Evolutionary conservation across 208 protist species (phyloP).

Genomic region (Trypanosoma theileri): DNA sequence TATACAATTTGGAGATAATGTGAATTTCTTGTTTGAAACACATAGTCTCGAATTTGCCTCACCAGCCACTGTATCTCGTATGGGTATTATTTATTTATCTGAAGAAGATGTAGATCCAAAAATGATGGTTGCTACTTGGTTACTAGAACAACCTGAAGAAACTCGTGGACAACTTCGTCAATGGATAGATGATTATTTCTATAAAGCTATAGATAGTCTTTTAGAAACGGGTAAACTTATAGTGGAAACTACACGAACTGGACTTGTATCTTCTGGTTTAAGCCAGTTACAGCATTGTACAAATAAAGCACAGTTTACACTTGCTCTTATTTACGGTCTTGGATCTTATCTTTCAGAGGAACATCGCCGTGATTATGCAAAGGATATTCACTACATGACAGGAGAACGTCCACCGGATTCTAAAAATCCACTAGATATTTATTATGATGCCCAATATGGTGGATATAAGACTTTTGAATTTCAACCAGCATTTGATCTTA

Average conservation of each 20-base stretch:
- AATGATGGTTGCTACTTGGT: conserved; percentile 92
- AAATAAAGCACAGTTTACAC: conserved; percentile 89
- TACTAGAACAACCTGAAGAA: conserved; percentile 83
- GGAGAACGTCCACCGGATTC: conserved; percentile 81
- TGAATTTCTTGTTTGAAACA: conserved; percentile 99
- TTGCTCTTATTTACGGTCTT: conserved; percentile 93
- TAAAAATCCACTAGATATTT: conserved; percentile 88
- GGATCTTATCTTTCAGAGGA: conserved; percentile 91
- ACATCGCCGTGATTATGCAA: conserved; percentile 83
- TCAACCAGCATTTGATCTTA: conserved; percentile 60
- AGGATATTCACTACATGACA: conserved; percentile 87
- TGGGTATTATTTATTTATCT: conserved; percentile 98
- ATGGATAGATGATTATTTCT: conserved; percentile 95
- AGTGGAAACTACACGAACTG: conserved; percentile 91
- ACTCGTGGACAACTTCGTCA: conserved; percentile 45
- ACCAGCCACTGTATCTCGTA: conserved; percentile 96
- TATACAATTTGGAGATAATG: conserved; percentile 98
- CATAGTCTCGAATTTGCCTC: conserved; percentile 97
- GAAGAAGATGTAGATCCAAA: conserved; percentile 95
- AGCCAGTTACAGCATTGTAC: conserved; percentile 86
- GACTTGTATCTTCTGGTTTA: conserved; percentile 93
- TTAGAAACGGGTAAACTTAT: conserved; percentile 69
- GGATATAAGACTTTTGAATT: conserved; percentile 80
- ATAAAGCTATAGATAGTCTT: conserved; percentile 90
- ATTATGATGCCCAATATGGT: conserved; percentile 66